Evolutionary conservation across 2,329 filamentous ascomycete genomes (phyloP).

Genomic region (Fusarium vanettenii): DNA sequence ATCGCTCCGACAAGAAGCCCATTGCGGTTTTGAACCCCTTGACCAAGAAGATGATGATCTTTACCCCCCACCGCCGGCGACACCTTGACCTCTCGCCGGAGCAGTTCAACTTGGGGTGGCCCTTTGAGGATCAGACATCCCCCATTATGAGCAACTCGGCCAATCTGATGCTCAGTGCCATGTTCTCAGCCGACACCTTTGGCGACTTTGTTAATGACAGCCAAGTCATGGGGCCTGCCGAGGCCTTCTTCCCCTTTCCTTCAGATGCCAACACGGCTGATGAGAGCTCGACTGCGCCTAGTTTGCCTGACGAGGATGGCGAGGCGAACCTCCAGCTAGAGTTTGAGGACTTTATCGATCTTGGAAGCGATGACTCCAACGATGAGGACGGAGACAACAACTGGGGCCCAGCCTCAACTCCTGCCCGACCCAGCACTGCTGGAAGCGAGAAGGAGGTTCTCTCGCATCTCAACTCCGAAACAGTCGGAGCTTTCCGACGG

Average conservation of each 20-base stretch:
- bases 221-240: conserved; percentile 77
- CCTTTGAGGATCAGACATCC: conserved; percentile 55
- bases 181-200: conserved; percentile 68
- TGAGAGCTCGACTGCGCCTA: conserved; percentile 55
- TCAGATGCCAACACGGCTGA: conserved; percentile 68
- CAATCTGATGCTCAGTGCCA: conserved; percentile 83
- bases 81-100: conserved; percentile 66
- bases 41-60: conserved; percentile 72
- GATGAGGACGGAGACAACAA: conserved; percentile 68
- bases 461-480: conserved; percentile 73
- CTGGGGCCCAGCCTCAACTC: conserved; percentile 64
- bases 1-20: conserved; percentile 66
- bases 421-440: conserved; percentile 61
- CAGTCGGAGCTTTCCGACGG: conserved; percentile 82
- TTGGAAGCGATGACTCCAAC: conserved; percentile 70
- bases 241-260: conserved; percentile 79
- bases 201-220: conserved; percentile 69
- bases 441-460: conserved; percentile 59
- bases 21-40: conserved; percentile 68
- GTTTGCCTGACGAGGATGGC: conserved; percentile 65
- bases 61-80: conserved; percentile 64
- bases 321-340: conserved; percentile 73
- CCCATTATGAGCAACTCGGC: conserved; percentile 75
- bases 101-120: conserved; percentile 63
- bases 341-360: conserved; percentile 77